Base-by-base conservation (phyloP, 139 green algal genomes). In the Chlorella sp. region DNA sequence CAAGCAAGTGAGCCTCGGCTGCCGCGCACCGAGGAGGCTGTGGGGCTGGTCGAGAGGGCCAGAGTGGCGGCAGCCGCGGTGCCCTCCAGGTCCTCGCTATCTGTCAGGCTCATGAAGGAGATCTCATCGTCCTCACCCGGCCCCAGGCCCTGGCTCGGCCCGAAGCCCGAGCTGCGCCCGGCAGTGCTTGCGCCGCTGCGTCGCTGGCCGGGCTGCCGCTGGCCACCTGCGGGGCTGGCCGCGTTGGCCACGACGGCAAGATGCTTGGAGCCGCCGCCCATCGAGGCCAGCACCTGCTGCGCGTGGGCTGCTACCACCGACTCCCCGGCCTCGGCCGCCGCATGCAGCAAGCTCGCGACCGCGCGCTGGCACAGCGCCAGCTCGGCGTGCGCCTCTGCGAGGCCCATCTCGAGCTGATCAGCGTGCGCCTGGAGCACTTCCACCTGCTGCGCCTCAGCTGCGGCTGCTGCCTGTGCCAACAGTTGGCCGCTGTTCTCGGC, bases 391-490 rank as follows among this genome's bases (percentile, higher is more conserved):
- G n/a, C n/a, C n/a, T n/a, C n/a, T n/a, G n/a, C n/a, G n/a, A n/a
- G n/a, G n/a, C n/a, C n/a, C n/a, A n/a, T n/a, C n/a, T n/a, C n/a
- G n/a, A n/a, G n/a, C n/a, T n/a, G n/a, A n/a, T n/a, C n/a, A n/a
- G 55, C 40, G 38, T 73, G 78, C 42, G 60, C 43, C 72, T 83
- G 82, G 56, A 72, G 36, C 21, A 36, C 48, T 41, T 77, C 58
- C 63, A 50, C 0, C n/a, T 56, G n/a, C 55, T 55, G 33, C 15
- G 25, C 53, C 23, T 76, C 67, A 3, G 36, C 67, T 8, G 15
- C 36, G 46, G 29, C 38, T 6, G 67, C 67, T 23, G 67, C 67
- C 33, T 48, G 15, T 35, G 61, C 67, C 4, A 73, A 33, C 33
- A 73, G 67, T 48, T 63, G 46, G 15, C 67, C 67, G 42, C 42